Percentiles rank a stretch among this genome's conserved stretches.
These are phyloP conservation scores for Allium fistulosum DNA, from an alignment of 106 monocot genomes.

Conservation along the genomic window DNA sequence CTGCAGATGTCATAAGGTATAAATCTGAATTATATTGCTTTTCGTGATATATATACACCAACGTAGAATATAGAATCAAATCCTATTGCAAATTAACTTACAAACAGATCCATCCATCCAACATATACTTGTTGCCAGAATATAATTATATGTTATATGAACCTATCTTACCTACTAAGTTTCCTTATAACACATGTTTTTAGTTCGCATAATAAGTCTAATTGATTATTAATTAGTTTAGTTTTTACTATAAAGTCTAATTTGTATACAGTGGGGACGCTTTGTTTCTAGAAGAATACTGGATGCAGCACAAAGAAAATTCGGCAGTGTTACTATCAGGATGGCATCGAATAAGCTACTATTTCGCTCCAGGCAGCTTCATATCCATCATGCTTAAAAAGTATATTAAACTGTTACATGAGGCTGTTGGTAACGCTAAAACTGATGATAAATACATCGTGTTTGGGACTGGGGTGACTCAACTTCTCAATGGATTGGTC, in stretches of 20 bases:
- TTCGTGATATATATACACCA: too few relatives aligned
- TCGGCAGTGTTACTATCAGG: conserved; percentile 51
- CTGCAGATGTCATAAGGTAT: not conserved
- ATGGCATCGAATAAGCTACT: conserved; percentile 79
- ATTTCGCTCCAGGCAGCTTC: conserved; percentile 14
- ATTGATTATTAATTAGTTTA: too few relatives aligned
- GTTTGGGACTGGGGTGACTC: conserved; percentile 64
- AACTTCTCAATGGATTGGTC: conserved; percentile 61
- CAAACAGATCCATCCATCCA: too few relatives aligned
- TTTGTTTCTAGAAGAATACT: conserved; percentile 66
- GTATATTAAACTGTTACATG: conserved; percentile 57
- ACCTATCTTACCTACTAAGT: too few relatives aligned
- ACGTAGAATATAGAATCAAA: too few relatives aligned
- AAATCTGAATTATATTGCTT: too few relatives aligned
- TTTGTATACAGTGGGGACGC: conserved; percentile 52
- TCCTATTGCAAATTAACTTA: too few relatives aligned
- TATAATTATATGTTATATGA: too few relatives aligned
- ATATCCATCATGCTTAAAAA: conserved; percentile 44
- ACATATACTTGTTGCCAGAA: too few relatives aligned
- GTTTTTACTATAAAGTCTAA: not conserved
- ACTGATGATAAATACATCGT: conserved; percentile 39
- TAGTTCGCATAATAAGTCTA: too few relatives aligned
- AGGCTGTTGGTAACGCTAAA: conserved; percentile 53
- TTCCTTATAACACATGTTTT: too few relatives aligned
- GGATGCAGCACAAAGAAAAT: conserved; percentile 37